Conservation (phyloP, 306 rosid species). For the Aeschynomene evenia region DNA sequence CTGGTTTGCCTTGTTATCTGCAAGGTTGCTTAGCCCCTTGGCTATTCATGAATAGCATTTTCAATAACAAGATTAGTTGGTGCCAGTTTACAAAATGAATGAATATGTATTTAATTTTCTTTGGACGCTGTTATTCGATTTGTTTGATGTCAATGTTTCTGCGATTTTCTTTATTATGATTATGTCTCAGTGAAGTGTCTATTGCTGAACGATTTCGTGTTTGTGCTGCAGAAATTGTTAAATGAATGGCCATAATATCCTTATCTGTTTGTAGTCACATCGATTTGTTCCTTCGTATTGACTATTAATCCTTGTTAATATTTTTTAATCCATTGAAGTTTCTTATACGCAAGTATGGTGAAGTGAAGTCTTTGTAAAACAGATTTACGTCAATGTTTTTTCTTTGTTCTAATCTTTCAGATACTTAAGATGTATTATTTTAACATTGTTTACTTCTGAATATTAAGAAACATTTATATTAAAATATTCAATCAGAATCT, state of each 20-base stretch:
- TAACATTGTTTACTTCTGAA: no score
- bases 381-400: no score
- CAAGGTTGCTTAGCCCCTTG: not conserved
- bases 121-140: not conserved
- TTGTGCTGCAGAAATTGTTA: not conserved
- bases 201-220: not conserved
- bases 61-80: constrained; percentile 4
- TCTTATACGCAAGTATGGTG: no score
- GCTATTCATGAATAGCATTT: not conserved
- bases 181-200: not conserved
- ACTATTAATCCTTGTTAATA: no score
- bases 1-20: not conserved
- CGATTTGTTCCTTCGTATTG: not conserved
- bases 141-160: not conserved
- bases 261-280: not conserved
- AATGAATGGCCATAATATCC: not conserved
- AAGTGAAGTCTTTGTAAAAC: no score
- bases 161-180: not conserved
- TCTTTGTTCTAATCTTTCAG: no score
- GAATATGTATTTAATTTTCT: not conserved
- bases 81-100: not conserved
- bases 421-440: no score
- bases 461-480: no score
- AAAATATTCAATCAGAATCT: not conserved
- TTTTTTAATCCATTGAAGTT: no score